Evolutionary conservation across 2,329 filamentous ascomycete species (phyloP), one percentile per base, ranked within the genome.

Genomic region (Alternaria sp.): DNA sequence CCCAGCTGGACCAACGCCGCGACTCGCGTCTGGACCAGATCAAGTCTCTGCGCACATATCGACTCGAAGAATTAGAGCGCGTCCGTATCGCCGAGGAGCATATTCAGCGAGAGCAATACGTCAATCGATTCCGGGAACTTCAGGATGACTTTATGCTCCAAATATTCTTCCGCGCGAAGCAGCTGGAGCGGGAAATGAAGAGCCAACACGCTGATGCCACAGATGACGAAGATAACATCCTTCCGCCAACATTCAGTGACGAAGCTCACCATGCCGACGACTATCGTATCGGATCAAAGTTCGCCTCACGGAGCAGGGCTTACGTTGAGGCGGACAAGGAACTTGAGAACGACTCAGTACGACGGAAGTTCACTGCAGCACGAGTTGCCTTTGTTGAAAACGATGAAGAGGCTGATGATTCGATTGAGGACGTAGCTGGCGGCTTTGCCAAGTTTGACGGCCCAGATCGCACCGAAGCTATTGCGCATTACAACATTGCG

Each of bases 1-100:
- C 80, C 4, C 82, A 87, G 63, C 83, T 93, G 12, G 80, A 86
- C 59, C 69, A 81, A 30, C 81, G 82, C 45, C 81, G 84, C 45
- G 81, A 80, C 28, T 61, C 71, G 25, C 77, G 83, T 26, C 74
- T 83, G 30, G 74, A 71, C 28, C 73, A 79, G 43, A 61, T 84
- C 40, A 69, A 81, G 32, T 77, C 76, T 25, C 76, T 81, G 65
- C 74, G 78, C 15, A 73, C 69, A 9, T 72, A 80, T 47, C 79
- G 79, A 53, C 75, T 79, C 32, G 72, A 78, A 40, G 76, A 82
- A 52, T 63, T 82, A 13, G 69, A 78, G 32, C 74, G 79, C 49
- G 73, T 78, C 25, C 70, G 75, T 9, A 59, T 71, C 51, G 79
- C 75, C 21, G 78, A 81, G 57, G 67, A 72, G 50, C 74, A 76